phyloP scores from a whole-genome alignment of 2,329 filamentous ascomycete genomes.

The Nothophoma quercina region DNA sequence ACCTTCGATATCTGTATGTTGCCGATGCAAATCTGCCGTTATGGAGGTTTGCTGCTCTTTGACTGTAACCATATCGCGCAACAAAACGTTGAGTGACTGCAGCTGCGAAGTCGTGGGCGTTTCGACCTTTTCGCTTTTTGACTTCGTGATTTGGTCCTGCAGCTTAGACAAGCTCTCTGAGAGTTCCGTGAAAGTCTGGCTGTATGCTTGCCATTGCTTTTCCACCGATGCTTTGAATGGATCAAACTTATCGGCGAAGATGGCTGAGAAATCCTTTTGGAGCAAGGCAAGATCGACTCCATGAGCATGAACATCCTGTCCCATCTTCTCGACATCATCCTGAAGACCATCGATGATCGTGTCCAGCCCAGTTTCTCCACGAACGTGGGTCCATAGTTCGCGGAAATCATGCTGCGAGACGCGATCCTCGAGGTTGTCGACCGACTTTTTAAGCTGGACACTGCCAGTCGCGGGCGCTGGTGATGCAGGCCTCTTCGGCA shows the following conservation, averaged over 20 bases:
- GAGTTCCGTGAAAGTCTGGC: neutral
- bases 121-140: too few relatives aligned
- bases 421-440: neutral
- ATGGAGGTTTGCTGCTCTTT: neutral
- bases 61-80: too few relatives aligned
- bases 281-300: neutral
- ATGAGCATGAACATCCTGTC: neutral
- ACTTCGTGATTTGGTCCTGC: neutral
- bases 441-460: neutral
- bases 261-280: neutral
- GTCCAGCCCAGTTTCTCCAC: neutral
- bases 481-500: neutral
- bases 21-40: neutral
- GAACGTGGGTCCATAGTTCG: too few relatives aligned
- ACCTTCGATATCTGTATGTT: neutral
- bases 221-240: conserved; percentile 4
- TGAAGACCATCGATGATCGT: neutral
- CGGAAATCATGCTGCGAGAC: too few relatives aligned
- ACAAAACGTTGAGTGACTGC: neutral
- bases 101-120: conserved; percentile 1
- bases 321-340: neutral
- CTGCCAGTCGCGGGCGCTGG: neutral
- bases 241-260: conserved; percentile 4
- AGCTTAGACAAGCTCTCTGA: neutral
- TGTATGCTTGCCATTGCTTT: neutral